Evolutionary conservation across 371 early-diverging fungal genomes (phyloP), one percentile per base, ranked within the genome.

Genomic region (Mucor saturninus): DNA sequence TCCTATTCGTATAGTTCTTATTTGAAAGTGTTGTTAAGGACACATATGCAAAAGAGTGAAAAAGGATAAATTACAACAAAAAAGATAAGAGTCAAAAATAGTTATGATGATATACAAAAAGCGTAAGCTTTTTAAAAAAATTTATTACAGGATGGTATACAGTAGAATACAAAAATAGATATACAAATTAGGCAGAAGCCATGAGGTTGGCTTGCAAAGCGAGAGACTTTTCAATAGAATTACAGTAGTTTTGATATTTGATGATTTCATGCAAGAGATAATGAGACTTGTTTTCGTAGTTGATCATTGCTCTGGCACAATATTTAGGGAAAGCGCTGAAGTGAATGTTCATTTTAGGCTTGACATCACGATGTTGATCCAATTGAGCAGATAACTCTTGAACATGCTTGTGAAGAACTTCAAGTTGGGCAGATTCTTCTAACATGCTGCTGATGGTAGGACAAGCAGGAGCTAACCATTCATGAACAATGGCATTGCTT

Each of bases 211-310:
- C 50, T 59, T 79, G 79, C 54, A 79, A 55, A 39, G 68, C 62
- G 30, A 91, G 68, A 14, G 90, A 85, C 37, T 85, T 83, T 70
- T 92, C 86, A 69, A 93, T 76, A n/a, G 85, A 80, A 57, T 93
- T 90, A 29, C 88, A 87, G 66, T 95, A 95, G 59, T 90, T 91
- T 71, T 91, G 86, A 68, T 94, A 95, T 70, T 93, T 93, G 72
- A 93, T 90, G 68, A 91, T 87, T 80, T 95, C 94, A 67, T 89
- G 86, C 59, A 93, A 73, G 32, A 95, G 73, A 68, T 91, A 91
- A 62, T 89, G 88, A 29, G 91, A 86, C 70, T 92, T 93, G 46
- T 86, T 83, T 72, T 91, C 91, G 93, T 94, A 95, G 71, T 95
- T 95, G 21, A 81, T 69, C 73, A 90, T 84, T 5, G 93, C 95